phyloP scores from a whole-genome alignment of 371 early-diverging fungal genomes.

The Circinella minor region DNA sequence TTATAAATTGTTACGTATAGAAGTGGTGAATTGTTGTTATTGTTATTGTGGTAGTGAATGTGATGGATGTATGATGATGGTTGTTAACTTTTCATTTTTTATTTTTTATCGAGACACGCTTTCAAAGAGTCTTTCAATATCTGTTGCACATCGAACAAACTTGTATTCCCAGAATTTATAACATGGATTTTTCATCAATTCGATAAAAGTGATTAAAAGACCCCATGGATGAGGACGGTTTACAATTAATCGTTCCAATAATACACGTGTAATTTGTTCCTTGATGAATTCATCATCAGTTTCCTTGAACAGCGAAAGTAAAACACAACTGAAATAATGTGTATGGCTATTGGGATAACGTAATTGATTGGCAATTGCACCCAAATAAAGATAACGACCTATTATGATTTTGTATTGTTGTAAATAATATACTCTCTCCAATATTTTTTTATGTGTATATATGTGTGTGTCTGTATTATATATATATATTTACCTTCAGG shows the following conservation, averaged over 20 bases:
- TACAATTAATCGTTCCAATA: constrained; percentile 94
- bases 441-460: background rate
- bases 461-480: too few relatives aligned
- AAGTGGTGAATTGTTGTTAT: too few relatives aligned
- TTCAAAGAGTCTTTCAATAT: constrained; percentile 75
- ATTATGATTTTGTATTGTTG: background rate
- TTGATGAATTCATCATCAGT: constrained; percentile 81
- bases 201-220: constrained; percentile 93
- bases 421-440: background rate
- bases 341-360: constrained; percentile 97
- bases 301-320: constrained; percentile 86
- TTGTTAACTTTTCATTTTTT: too few relatives aligned
- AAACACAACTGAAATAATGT: constrained; percentile 84
- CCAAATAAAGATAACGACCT: constrained; percentile 88
- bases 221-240: constrained; percentile 99
- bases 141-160: constrained; percentile 72
- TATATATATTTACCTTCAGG: constrained; percentile 67
- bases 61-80: too few relatives aligned
- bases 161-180: constrained; percentile 88
- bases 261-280: constrained; percentile 93
- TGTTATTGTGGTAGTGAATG: background rate
- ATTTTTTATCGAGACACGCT: constrained; percentile 61
- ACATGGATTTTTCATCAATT: constrained; percentile 90
- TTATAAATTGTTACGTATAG: too few relatives aligned
- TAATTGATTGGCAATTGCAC: constrained; percentile 94